Percentiles rank a stretch among this genome's conserved stretches.
Conservation (phyloP, 108 stramenopile genomes). For the Nannochloropsis salina region DNA sequence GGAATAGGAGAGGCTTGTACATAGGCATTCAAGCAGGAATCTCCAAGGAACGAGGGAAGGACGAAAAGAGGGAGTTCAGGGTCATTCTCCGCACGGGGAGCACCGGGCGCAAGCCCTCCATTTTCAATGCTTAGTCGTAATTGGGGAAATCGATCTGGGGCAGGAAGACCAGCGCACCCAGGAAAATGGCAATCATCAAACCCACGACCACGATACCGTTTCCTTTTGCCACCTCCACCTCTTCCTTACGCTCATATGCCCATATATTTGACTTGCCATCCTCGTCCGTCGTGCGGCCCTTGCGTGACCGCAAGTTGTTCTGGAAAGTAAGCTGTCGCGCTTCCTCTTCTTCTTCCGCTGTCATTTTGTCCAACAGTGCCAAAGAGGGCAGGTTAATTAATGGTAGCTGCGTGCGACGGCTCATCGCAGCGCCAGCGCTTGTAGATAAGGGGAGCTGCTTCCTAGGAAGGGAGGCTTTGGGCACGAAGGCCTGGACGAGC, state of each 20-base stretch:
- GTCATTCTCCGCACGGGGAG: too few relatives aligned
- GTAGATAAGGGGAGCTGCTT: neutral
- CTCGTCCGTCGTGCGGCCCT: constrained; percentile 7
- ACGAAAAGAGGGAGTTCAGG: too few relatives aligned
- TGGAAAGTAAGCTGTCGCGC: neutral
- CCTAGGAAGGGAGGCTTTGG: constrained; percentile 5
- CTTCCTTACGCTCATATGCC: neutral
- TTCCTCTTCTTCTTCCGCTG: neutral
- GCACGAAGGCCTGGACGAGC: neutral
- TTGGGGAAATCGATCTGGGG: neutral
- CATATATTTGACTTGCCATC: constrained; percentile 12
- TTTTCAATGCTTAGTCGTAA: neutral
- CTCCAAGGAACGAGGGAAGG: too few relatives aligned
- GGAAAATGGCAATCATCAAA: neutral
- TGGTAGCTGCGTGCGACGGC: neutral
- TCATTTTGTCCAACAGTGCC: neutral
- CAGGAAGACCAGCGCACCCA: neutral
- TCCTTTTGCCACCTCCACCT: neutral
- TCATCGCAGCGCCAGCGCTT: neutral
- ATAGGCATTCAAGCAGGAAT: too few relatives aligned
- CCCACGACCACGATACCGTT: constrained; percentile 8
- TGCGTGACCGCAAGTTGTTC: constrained; percentile 11
- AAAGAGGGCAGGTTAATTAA: neutral
- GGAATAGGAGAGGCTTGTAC: too few relatives aligned
- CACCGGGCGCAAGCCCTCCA: too few relatives aligned